phyloP scores from a whole-genome alignment of 345 rosid genomes.

The Brassica carinata region DNA sequence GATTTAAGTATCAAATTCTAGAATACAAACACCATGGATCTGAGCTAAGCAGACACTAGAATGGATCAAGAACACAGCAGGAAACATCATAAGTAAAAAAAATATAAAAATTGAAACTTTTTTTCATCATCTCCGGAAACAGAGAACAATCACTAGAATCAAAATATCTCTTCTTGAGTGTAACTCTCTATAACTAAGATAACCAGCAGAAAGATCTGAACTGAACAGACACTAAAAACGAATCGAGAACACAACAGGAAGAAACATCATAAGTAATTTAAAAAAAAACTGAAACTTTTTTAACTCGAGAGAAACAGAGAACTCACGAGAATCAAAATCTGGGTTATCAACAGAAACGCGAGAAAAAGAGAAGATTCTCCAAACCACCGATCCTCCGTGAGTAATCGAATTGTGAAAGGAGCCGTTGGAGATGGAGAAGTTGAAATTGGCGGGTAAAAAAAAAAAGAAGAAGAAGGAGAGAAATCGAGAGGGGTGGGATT shows the following conservation, averaged over 20 bases:
- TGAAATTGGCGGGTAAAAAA: slow-evolving; percentile 56
- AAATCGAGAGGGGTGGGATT: slow-evolving; percentile 39
- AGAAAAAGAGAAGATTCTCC: background rate
- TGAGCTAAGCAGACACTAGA: too few relatives aligned
- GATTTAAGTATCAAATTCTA: background rate
- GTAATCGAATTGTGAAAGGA: slow-evolving; percentile 6
- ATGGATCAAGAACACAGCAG: too few relatives aligned
- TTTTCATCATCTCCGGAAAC: too few relatives aligned
- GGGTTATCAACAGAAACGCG: slow-evolving; percentile 15
- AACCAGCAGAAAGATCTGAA: slow-evolving; percentile 17
- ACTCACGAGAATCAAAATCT: slow-evolving; percentile 9
- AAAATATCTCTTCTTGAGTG: too few relatives aligned
- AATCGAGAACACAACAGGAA: background rate
- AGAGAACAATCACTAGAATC: too few relatives aligned
- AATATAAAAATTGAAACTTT: too few relatives aligned
- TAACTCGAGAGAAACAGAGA: background rate
- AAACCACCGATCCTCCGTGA: slow-evolving; percentile 4
- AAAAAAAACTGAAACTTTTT: slow-evolving; percentile 19
- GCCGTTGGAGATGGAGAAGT: slow-evolving; percentile 24
- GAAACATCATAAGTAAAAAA: too few relatives aligned
- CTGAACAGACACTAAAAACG: background rate
- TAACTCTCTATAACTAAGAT: background rate
- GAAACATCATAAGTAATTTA: background rate
- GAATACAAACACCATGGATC: background rate
- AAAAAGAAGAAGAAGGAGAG: background rate